Evolutionary conservation across 305 asterid species (phyloP).

Genomic region (Caryopteris hybrid): DNA sequence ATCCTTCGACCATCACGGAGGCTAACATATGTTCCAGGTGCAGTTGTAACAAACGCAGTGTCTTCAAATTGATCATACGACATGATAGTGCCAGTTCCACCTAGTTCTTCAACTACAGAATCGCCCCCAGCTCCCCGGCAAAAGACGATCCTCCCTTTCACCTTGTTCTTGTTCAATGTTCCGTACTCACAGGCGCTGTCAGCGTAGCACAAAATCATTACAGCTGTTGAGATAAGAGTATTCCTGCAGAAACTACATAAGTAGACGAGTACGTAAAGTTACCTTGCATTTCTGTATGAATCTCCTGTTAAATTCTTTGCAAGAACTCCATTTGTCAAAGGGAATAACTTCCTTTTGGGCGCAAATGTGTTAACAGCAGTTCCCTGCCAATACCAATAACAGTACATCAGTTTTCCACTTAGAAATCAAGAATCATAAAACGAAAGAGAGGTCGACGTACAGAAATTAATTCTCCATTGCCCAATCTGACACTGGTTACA

Average conservation of each 20-base stretch:
- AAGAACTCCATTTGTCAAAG: constrained; percentile 47
- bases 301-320: constrained; percentile 26
- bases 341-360: constrained; percentile 32
- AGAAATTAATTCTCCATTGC: constrained; percentile 38
- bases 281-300: constrained; percentile 46
- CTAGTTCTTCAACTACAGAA: constrained; percentile 17
- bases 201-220: background rate
- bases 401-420: background rate
- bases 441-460: constrained; percentile 28
- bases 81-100: constrained; percentile 57
- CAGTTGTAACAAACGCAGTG: constrained; percentile 24
- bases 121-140: constrained; percentile 43
- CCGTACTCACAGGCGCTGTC: constrained; percentile 51
- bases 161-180: constrained; percentile 34
- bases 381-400: constrained; percentile 41
- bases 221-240: background rate
- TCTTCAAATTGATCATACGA: constrained; percentile 20
- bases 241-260: background rate
- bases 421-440: background rate
- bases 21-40: constrained; percentile 35
- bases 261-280: background rate
- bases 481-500: constrained; percentile 44
- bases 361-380: constrained; percentile 42
- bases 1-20: constrained; percentile 32
- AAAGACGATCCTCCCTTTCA: constrained; percentile 59